Base-by-base conservation (phyloP, 768 basidiomycete species). In the Aureoboletus auriporus region DNA sequence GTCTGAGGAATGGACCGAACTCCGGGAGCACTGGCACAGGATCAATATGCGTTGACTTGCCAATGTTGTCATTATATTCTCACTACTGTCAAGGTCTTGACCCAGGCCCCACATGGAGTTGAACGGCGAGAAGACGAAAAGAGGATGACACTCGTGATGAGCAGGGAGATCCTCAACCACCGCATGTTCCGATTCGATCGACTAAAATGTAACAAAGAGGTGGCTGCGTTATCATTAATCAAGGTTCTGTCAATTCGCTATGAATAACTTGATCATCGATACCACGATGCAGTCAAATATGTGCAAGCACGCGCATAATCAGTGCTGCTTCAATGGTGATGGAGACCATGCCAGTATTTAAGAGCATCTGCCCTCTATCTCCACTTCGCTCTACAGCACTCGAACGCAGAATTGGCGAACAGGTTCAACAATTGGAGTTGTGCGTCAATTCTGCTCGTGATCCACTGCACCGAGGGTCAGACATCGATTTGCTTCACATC, bases 401-500 rank as follows among this genome's bases (percentile, higher is more conserved):
- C 20, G n/a, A n/a, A n/a, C n/a, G 20, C 20, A 23, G 16, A 8
- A 30, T 4, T n/a, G 14, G 14, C 5, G 23, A 10, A 20, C 17
- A 33, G 3, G 17, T 11, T 14, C 17, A n/a, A 14, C n/a, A 9
- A 53, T 53, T 1, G 20, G 53, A 53, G 55, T 50, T 8, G 58
- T 23, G 20, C 20, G 20, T 23, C 51, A 31, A 63, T 26, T 1
- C 58, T 53, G 27, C 45, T 54, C 2, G 59, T 54, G 49, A 50
- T 59, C 16, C 26, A 48, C 7, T 50, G 54, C 23, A 49, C 51
- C 20, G 62, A 50, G n/a, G n/a, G n/a, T 34, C 59, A 51, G 10
- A 66, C 45, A 17, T 54, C 57, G 8, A 57, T 53, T 14, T 66
- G 67, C 5, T 60, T 49, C 0, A 35, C 35, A 31, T 62, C 66